A percentile compares a stretch with the other conserved stretches of the same genome.
These are phyloP conservation scores for Lachancea meyersii DNA, from an alignment of 805 yeast species.

Conservation along the genomic window DNA sequence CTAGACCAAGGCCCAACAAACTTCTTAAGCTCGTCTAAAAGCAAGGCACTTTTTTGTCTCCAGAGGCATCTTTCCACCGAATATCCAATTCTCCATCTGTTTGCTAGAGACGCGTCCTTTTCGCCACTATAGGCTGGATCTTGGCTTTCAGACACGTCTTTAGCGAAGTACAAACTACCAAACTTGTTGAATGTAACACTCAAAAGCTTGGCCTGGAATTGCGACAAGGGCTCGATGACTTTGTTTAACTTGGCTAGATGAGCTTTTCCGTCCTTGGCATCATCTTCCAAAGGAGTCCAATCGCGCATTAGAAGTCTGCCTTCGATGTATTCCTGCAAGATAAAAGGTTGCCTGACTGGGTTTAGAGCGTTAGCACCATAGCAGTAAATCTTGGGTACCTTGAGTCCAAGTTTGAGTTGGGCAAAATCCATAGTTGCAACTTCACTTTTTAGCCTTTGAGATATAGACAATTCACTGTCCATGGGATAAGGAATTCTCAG, in stretches of 20 bases:
- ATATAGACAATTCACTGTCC: conserved; percentile 58
- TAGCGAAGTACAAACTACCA: conserved; percentile 78
- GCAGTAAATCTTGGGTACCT: conserved; percentile 66
- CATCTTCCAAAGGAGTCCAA: conserved; percentile 82
- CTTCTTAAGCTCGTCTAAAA: conserved; percentile 43
- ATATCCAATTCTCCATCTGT: conserved; percentile 91
- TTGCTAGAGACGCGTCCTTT: conserved; percentile 40
- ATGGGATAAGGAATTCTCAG: conserved; percentile 82
- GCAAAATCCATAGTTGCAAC: conserved; percentile 91
- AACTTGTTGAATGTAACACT: conserved; percentile 57
- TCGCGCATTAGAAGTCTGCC: conserved; percentile 81
- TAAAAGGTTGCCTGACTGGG: conserved; percentile 64
- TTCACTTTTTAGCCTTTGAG: conserved; percentile 73
- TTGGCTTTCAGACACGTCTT: conserved; percentile 48
- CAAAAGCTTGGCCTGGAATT: conserved; percentile 52
- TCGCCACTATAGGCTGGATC: conserved; percentile 57
- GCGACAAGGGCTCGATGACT: conserved; percentile 69
- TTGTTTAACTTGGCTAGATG: conserved; percentile 45
- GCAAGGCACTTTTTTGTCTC: conserved; percentile 54
- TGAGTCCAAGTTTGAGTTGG: conserved; percentile 52
- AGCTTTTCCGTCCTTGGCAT: conserved; percentile 40
- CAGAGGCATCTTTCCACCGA: conserved; percentile 72
- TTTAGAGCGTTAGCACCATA: conserved; percentile 60
- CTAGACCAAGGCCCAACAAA: conserved; percentile 72
- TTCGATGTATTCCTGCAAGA: conserved; percentile 69